phyloP scores from a whole-genome alignment of 2,329 filamentous ascomycete species.

The Aspergillus sp. region DNA sequence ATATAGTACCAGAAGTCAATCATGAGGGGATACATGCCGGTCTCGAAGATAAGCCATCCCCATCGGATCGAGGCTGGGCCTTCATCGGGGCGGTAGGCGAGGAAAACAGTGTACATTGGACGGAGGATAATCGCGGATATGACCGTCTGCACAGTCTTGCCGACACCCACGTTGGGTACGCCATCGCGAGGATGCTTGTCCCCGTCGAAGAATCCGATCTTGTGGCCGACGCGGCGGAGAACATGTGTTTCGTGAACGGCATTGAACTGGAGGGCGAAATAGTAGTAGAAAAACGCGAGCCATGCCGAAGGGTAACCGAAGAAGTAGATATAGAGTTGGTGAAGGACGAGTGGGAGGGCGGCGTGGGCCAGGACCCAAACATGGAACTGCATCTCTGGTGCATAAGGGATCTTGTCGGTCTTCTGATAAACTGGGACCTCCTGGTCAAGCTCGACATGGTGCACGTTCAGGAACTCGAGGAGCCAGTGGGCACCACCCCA shows the following conservation, averaged over 20 bases:
- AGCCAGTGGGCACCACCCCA: slow-evolving; percentile 16
- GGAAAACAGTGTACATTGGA: neutral
- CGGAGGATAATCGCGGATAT: neutral
- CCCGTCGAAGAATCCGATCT: neutral
- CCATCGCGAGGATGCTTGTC: neutral
- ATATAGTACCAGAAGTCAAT: slow-evolving; percentile 20
- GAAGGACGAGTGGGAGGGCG: neutral
- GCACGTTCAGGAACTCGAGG: neutral
- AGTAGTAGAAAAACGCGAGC: neutral
- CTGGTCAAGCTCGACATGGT: neutral
- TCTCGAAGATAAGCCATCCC: neutral
- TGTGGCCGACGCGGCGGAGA: neutral
- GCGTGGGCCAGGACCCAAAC: neutral
- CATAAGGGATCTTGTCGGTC: neutral
- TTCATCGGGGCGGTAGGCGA: neutral
- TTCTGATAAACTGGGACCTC: neutral
- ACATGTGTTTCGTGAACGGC: neutral
- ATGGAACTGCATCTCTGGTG: neutral
- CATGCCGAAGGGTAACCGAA: neutral
- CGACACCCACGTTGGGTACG: neutral
- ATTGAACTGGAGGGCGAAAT: neutral
- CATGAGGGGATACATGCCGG: slow-evolving; percentile 1
- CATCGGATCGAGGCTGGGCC: neutral
- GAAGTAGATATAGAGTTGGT: neutral
- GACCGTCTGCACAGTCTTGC: neutral